Percentiles rank a stretch among this genome's conserved stretches.
Evolutionary conservation across 768 basidiomycete genomes (phyloP).

Genomic region (Boletus sp.): DNA sequence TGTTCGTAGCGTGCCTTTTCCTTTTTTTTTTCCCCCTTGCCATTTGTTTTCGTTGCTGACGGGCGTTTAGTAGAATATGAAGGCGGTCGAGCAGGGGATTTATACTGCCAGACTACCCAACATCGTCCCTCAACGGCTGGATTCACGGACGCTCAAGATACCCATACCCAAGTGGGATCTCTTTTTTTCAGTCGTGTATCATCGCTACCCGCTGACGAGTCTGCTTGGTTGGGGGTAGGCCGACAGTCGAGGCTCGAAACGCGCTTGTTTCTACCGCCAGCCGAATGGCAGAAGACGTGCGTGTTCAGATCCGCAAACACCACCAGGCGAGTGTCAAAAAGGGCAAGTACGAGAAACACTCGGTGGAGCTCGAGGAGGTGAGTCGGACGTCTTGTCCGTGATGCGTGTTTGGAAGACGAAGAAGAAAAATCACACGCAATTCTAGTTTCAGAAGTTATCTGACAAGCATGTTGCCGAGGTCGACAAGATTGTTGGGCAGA

Average conservation of each 20-base stretch:
- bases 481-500: conserved; percentile 58
- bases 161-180: conserved; percentile 70
- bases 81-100: conserved; percentile 69
- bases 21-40: neutral
- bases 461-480: conserved; percentile 62
- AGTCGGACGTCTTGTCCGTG: neutral
- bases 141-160: conserved; percentile 70
- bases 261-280: conserved; percentile 52
- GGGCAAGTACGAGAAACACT: conserved; percentile 66
- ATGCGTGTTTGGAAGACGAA: neutral
- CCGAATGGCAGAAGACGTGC: conserved; percentile 70
- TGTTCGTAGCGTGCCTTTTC: conserved; percentile 40
- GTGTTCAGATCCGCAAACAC: conserved; percentile 71
- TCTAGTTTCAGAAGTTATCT: conserved; percentile 70
- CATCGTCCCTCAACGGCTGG: conserved; percentile 67
- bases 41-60: conserved; percentile 15
- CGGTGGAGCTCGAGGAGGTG: conserved; percentile 65
- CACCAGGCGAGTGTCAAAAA: conserved; percentile 64
- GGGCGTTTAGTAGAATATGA: conserved; percentile 57
- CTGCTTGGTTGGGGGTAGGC: conserved; percentile 42
- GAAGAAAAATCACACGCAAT: neutral
- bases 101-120: conserved; percentile 74
- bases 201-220: neutral
- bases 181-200: neutral
- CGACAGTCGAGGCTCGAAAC: conserved; percentile 69